These are phyloP conservation scores for Komagataella ulmi DNA, from an alignment of 805 yeast species.

Conservation along the genomic window DNA sequence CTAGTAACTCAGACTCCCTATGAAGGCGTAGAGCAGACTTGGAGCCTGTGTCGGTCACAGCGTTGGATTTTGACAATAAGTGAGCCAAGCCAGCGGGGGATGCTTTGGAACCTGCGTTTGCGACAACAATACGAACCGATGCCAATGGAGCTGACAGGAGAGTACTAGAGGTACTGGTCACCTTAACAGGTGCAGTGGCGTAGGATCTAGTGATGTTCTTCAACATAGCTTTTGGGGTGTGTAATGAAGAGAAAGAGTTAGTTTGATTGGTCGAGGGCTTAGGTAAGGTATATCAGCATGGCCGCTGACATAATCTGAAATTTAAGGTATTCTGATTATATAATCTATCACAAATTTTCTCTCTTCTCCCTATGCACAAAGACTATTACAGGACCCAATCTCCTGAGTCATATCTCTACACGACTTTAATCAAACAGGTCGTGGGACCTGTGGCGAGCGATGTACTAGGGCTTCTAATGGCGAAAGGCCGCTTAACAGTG, in stretches of 20 bases:
- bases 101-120: slow-evolving; percentile 73
- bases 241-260: neutral
- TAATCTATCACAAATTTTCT: neutral
- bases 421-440: slow-evolving; percentile 35
- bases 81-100: slow-evolving; percentile 75
- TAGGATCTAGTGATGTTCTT: slow-evolving; percentile 17
- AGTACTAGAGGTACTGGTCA: slow-evolving; percentile 32
- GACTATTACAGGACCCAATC: slow-evolving; percentile 36
- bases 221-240: slow-evolving; percentile 11
- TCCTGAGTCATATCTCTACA: slow-evolving; percentile 46
- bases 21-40: slow-evolving; percentile 87
- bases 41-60: slow-evolving; percentile 56
- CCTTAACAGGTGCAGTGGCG: slow-evolving; percentile 19
- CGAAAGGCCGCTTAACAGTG: slow-evolving; percentile 54
- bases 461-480: slow-evolving; percentile 44
- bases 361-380: neutral
- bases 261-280: neutral
- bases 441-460: slow-evolving; percentile 66
- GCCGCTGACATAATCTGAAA: neutral
- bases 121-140: slow-evolving; percentile 62
- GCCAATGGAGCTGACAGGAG: slow-evolving; percentile 51
- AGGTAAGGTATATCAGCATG: neutral
- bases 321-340: neutral
- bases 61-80: slow-evolving; percentile 70
- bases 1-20: slow-evolving; percentile 89